Conservation (phyloP, 208 protist species). For the Wallacemonas rigidus region DNA sequence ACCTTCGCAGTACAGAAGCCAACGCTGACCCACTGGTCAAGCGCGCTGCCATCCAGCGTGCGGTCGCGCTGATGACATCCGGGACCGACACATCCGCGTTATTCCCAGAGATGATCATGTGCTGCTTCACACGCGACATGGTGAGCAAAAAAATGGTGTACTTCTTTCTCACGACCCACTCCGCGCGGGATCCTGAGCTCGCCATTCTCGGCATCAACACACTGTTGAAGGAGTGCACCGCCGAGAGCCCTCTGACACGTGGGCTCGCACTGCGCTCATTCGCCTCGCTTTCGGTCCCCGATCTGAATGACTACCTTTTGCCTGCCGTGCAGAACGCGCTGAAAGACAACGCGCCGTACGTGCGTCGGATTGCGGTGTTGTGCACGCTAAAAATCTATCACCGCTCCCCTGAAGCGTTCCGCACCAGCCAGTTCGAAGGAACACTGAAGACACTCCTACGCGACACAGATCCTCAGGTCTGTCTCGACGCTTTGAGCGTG, state of each 20-base stretch:
- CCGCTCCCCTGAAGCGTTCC: constrained; percentile 53
- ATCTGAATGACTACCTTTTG: constrained; percentile 81
- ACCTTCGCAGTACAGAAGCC: constrained; percentile 40
- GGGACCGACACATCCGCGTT: constrained; percentile 95
- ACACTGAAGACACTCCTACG: constrained; percentile 72
- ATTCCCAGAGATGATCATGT: constrained; percentile 93
- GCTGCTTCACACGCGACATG: constrained; percentile 91
- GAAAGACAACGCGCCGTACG: constrained; percentile 90
- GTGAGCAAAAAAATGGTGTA: constrained; percentile 98
- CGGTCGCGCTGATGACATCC: constrained; percentile 96
- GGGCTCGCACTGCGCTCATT: constrained; percentile 95
- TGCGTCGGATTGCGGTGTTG: constrained; percentile 93
- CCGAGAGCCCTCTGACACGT: constrained; percentile 94
- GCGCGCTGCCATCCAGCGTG: constrained; percentile 83
- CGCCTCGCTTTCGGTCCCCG: constrained; percentile 78
- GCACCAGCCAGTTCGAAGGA: constrained; percentile 35
- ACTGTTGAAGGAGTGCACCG: constrained; percentile 92
- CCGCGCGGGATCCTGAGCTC: constrained; percentile 88
- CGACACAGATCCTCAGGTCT: constrained; percentile 90
- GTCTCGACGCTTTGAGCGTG: constrained; percentile 71
- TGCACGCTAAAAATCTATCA: constrained; percentile 82
- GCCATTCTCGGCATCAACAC: constrained; percentile 96
- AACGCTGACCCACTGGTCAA: constrained; percentile 50
- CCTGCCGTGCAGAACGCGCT: constrained; percentile 74
- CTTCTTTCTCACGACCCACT: constrained; percentile 94